These are phyloP conservation scores for Apiospora rasikravindrae DNA, from an alignment of 2,329 filamentous ascomycete genomes.

Conservation along the genomic window DNA sequence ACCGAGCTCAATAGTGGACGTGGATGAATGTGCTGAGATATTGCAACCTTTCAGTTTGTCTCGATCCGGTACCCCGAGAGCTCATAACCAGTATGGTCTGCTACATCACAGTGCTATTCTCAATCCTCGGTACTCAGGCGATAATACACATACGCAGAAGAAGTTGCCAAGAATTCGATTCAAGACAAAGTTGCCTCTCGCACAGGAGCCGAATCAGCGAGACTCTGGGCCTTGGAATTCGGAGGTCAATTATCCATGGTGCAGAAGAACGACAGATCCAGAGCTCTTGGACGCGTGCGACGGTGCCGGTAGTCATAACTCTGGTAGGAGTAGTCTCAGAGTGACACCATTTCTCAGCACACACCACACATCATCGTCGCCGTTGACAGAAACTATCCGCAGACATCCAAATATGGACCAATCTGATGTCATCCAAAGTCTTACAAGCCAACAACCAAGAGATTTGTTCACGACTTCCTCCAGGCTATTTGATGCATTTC, in stretches of 20 bases:
- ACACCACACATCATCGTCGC: constrained; percentile 7
- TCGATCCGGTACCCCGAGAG: constrained; percentile 18
- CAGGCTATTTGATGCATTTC: constrained; percentile 22
- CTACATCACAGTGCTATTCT: not conserved
- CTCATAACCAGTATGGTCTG: not conserved
- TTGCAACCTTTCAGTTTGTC: constrained; percentile 35
- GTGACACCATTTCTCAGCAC: constrained; percentile 30
- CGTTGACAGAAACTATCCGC: constrained; percentile 32
- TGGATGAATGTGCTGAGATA: constrained; percentile 30
- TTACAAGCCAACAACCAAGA: constrained; percentile 29
- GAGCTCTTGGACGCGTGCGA: constrained; percentile 19
- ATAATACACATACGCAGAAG: constrained; percentile 24
- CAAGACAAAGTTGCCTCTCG: constrained; percentile 30
- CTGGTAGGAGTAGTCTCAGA: constrained; percentile 33
- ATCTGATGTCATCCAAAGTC: constrained; percentile 26
- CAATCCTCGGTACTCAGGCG: not conserved
- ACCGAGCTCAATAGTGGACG: constrained; percentile 28
- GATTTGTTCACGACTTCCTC: constrained; percentile 34
- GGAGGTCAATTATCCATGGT: constrained; percentile 24
- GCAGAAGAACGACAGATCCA: constrained; percentile 22
- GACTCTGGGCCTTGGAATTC: constrained; percentile 22
- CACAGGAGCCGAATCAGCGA: constrained; percentile 23
- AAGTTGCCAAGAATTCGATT: constrained; percentile 34
- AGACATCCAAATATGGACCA: constrained; percentile 26
- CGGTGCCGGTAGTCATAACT: constrained; percentile 19